Evolutionary conservation across 2,329 filamentous ascomycete genomes (phyloP).

Genomic region (Monosporascus cannonballus): DNA sequence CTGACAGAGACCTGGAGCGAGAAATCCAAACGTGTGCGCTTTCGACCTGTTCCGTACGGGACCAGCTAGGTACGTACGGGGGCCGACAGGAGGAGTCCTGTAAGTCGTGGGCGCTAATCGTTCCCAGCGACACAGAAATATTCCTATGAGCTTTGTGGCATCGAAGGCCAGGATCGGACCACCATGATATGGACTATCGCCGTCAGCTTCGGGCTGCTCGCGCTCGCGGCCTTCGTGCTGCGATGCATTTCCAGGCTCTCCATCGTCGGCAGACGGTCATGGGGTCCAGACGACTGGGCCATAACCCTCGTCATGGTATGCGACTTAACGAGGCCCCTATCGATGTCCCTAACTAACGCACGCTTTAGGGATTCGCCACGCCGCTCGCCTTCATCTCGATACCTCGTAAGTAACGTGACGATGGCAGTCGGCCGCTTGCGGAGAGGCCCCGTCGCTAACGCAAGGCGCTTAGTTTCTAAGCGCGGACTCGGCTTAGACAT

Average conservation of each 20-base stretch:
- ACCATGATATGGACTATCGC: constrained; percentile 9
- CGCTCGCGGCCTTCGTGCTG: constrained; percentile 12
- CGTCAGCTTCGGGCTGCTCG: constrained; percentile 11
- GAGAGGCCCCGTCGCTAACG: not conserved
- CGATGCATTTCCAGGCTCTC: constrained; percentile 11
- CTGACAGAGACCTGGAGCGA: not conserved
- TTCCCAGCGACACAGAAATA: constrained; percentile 8
- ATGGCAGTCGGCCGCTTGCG: too few relatives aligned
- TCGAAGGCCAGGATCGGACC: constrained; percentile 10
- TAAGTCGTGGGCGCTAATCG: not conserved
- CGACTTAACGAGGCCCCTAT: too few relatives aligned
- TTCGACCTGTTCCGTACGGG: not conserved
- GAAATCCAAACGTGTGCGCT: not conserved
- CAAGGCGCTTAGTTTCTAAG: constrained; percentile 21
- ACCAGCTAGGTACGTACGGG: not conserved
- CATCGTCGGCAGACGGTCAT: constrained; percentile 7
- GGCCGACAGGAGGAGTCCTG: not conserved
- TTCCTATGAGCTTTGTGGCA: constrained; percentile 7
- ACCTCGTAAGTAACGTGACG: constrained; percentile 5
- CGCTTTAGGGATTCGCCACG: constrained; percentile 3
- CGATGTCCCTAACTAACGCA: not conserved
- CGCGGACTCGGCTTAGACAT: constrained; percentile 31
- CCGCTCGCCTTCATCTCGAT: constrained; percentile 5
- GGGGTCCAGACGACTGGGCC: constrained; percentile 15
- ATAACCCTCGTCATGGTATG: constrained; percentile 8